Evolutionary conservation across 1,284 basidiomycete genomes (phyloP), one percentile per base, ranked within the genome.

Genomic region (Heterobasidion occidentale): DNA sequence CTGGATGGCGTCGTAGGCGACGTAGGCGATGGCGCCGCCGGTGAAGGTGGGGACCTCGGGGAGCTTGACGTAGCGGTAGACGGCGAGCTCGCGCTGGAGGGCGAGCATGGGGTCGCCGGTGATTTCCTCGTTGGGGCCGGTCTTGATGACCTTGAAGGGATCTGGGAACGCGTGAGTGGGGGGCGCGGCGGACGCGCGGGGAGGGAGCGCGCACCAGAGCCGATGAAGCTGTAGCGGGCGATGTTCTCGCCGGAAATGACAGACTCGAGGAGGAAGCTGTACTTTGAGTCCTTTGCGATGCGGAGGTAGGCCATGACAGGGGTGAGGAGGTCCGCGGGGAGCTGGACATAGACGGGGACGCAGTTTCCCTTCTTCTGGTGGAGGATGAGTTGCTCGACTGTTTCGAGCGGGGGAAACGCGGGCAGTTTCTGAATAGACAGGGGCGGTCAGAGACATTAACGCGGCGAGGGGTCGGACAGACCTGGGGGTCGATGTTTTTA

Each of bases 301-400:
- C 94, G 88, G 53, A 99, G 83, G 71, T 98, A 99, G 14, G 97
- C 95, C 70, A 94, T 92, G 66, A 96, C 96, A 69, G 97, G 97
- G 12, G 97, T 99, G 59, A 99, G 80, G 58, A 98, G 84, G 70
- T 99, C 97, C 56, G 94, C 94, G 27, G 97, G 94, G 8, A 99
- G 79, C 63, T 95, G 88, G 57, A 95, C 81, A 72, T 87, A 99
- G 62, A 99, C 83, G 15, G 96, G 96, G 46, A 99, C 83, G 66
- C 90, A 94, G 68, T 96, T 96, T 67, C 94, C 94, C 56, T 74
- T 76, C 70, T 90, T 88, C 70, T 92, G 86, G 51, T 81, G 77
- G 57, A 90, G 73, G 58, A 92, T 84, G 61, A 91, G 77, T 59
- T 79, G 78, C 70, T 92, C 87, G 55, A 92, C 78, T 19, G 76